Base-by-base conservation (phyloP, 352 stramenopile genomes). In the Phytophthora idaei region DNA sequence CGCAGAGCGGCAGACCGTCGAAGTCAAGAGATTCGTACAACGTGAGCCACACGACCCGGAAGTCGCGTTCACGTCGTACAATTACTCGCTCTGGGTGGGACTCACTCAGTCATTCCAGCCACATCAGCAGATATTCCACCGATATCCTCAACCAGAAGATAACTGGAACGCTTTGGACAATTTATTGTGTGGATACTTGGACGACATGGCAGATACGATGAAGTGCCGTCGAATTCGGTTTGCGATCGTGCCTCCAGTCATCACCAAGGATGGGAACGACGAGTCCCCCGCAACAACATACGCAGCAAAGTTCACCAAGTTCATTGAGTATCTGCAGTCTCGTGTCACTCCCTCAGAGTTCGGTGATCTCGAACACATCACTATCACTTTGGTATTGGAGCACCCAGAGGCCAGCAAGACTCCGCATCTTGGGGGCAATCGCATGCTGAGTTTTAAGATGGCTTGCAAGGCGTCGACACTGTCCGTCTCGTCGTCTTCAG, bases 131-230 rank as follows among this genome's bases (percentile, higher is more conserved):
- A 76, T 77, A 36, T 94, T 94, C 39, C 78, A 90, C 42, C 74
- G 85, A 48, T 89, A 87, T 48, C 83, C 83, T 9, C 74, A 83
- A 37, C 81, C 81, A 6, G 80, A 94, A 66, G 79, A 90, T 56
- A 92, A 91, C 45, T 94, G 86, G 86, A 94, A 94, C 57, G 72
- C 81, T 1, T 51, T 90, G 8, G 86, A 94, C 42, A 87, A 92
- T 44, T 66, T 94, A 36, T 64, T 94, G 2, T 94, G 83, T 32
- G 86, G 83, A 4, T 94, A 92, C 44, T 73, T 89, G 27, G 83
- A 92, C 34, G 76, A 90, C 12, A 92, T 94, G 83, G 69, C 76
- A 15, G 83, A 94, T 46, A 64, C 62, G 32, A 90, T 81, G 58
- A 92, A 92, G 51, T 92, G 78, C 51, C 75, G 83, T 1, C 78